These are phyloP conservation scores for Luffa aegyptiaca DNA, from an alignment of 306 rosid species.

Conservation along the genomic window DNA sequence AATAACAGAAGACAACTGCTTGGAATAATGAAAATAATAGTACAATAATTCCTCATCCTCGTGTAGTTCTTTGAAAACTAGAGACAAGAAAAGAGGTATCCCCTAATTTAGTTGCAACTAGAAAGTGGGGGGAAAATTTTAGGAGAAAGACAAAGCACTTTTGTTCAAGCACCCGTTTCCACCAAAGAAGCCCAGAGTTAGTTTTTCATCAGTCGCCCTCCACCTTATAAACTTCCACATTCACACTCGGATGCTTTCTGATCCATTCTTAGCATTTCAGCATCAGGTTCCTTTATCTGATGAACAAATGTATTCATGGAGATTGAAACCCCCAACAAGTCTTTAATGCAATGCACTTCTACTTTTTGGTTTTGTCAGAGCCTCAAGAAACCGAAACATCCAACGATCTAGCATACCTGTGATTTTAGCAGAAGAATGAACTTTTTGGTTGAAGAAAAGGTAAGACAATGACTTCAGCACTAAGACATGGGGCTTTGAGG, in stretches of 20 bases:
- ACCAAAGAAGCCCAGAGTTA: not conserved
- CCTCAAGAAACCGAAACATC: constrained; percentile 81
- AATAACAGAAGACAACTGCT: not conserved
- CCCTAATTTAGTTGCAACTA: not conserved
- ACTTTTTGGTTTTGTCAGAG: constrained; percentile 54
- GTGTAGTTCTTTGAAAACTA: not conserved
- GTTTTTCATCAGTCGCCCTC: not conserved
- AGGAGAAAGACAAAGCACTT: not conserved
- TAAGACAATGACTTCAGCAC: not conserved
- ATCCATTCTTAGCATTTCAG: not conserved
- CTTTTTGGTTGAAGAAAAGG: not conserved
- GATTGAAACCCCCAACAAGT: not conserved
- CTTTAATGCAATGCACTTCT: constrained; percentile 39
- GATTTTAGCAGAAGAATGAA: not conserved
- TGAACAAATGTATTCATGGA: not conserved
- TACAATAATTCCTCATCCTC: not conserved
- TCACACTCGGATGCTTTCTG: not conserved
- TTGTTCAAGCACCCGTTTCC: not conserved
- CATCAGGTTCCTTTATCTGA: constrained; percentile 1
- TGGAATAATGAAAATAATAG: not conserved
- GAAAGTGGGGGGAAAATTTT: not conserved
- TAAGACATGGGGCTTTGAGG: not conserved
- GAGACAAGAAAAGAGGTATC: not conserved
- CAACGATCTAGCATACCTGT: constrained; percentile 94
- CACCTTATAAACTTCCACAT: not conserved